Evolutionary conservation across 139 green algal genomes (phyloP), one percentile per base, ranked within the genome.

Genomic region (Chlorella sp.): DNA sequence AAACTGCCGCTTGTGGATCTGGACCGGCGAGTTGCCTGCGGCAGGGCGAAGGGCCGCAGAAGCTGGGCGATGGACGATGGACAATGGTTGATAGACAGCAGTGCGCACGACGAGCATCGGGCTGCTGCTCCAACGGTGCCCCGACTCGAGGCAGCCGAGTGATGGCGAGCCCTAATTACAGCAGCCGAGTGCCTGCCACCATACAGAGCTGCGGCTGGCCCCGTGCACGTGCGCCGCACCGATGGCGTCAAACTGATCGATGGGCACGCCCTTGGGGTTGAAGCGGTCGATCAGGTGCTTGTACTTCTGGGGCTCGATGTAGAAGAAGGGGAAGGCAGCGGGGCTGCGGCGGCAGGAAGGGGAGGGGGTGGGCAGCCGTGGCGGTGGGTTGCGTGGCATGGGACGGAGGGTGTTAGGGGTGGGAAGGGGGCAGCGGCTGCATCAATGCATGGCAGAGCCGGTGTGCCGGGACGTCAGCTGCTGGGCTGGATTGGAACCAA

Each of bases 281-380:
- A 90, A 93, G 65, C 88, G 83, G n/a, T 67, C 73, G 40, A 92
- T 65, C 34, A 92, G 46, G 26, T 80, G 16, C 22, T 76, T 76
- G 74, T 85, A 87, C 20, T 88, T n/a, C 32, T 38, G 62, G 19
- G 90, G 90, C 26, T 89, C 75, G 36, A 97, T 96, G 87, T 97
- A 97, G 83, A 96, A 96, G 82, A 97, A 97, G n/a, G 92, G 91
- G 81, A 91, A 96, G 32, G 90, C 92, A 26, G 91, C 93, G 3
- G 93, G 85, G 43, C 83, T 88, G 76, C 48, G 30, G 54, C 22
- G 6, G 30, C 30, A n/a, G 9, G 0, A 32, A 26, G 30, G 30
- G 40, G 14, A 3, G 54, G 20, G 2, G 22, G 54, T 13, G 2
- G 26, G 72, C 8, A 0, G 24, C 8, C 6, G 2, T 20, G 41